These are phyloP conservation scores for Cadophora gregata DNA, from an alignment of 2,329 filamentous ascomycete species.

Conservation along the genomic window DNA sequence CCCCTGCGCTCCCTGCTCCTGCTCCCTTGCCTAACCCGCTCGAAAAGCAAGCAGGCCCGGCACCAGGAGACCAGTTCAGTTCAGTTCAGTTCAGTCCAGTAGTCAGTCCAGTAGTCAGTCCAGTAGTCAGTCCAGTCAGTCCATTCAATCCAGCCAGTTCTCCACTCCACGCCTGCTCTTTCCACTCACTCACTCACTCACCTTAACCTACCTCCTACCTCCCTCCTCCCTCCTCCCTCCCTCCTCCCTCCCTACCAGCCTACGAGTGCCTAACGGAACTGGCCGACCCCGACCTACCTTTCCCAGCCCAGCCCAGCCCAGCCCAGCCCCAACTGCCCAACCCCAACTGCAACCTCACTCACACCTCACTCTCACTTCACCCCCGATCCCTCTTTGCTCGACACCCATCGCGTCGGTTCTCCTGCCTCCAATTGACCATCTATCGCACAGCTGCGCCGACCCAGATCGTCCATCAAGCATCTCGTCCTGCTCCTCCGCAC, in stretches of 20 bases:
- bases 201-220: too few species aligned
- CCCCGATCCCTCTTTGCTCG: neutral
- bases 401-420: slow-evolving; percentile 9
- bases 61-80: neutral
- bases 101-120: too few species aligned
- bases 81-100: neutral
- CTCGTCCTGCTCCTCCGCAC: neutral
- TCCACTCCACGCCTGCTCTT: neutral
- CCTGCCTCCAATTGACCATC: slow-evolving; percentile 8
- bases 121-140: too few species aligned
- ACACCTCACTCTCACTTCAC: neutral
- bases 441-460: slow-evolving; percentile 4
- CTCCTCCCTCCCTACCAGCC: too few species aligned
- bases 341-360: neutral
- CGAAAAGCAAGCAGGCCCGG: neutral
- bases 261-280: too few species aligned
- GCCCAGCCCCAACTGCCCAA: neutral
- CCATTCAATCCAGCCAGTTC: neutral
- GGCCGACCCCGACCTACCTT: too few species aligned
- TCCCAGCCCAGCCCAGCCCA: slow-evolving; percentile 1
- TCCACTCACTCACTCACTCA: neutral
- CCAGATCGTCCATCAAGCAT: neutral
- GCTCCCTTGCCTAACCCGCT: neutral
- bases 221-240: too few species aligned
- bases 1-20: neutral